Conservation (phyloP, 768 basidiomycete species). For the Cubamyces lactineus region DNA sequence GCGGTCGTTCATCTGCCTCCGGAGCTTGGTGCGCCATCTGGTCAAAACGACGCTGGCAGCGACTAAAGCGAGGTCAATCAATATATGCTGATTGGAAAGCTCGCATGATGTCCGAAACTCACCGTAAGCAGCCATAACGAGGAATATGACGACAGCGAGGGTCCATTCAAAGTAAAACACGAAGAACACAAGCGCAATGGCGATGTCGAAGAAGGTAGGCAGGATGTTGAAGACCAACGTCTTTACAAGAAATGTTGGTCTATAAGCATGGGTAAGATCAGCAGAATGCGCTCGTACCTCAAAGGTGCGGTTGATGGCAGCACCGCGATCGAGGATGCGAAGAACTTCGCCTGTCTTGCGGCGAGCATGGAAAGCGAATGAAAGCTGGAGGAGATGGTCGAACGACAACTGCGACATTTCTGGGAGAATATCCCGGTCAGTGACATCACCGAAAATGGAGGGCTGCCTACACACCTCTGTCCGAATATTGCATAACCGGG, state of each 20-base stretch:
- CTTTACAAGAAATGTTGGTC: conserved; percentile 39
- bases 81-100: neutral
- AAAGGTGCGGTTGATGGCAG: conserved; percentile 82
- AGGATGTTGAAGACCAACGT: conserved; percentile 82
- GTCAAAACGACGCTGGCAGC: conserved; percentile 60
- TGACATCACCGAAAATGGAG: neutral
- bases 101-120: conserved; percentile 27
- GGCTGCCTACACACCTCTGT: conserved; percentile 50
- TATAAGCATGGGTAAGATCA: neutral
- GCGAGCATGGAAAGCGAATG: conserved; percentile 80
- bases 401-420: conserved; percentile 89
- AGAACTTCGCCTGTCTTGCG: conserved; percentile 87
- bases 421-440: conserved; percentile 29
- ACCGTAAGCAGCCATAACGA: conserved; percentile 79
- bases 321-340: conserved; percentile 80
- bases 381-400: conserved; percentile 85
- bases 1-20: conserved; percentile 79
- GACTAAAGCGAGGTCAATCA: conserved; percentile 40
- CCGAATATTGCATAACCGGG: conserved; percentile 89
- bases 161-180: conserved; percentile 64
- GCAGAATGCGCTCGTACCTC: conserved; percentile 46
- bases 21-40: conserved; percentile 71
- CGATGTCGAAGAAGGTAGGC: conserved; percentile 82
- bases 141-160: conserved; percentile 65
- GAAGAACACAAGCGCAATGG: conserved; percentile 72